Conservation (phyloP, 257 asterid genomes). For the Fraxinus excelsior region DNA sequence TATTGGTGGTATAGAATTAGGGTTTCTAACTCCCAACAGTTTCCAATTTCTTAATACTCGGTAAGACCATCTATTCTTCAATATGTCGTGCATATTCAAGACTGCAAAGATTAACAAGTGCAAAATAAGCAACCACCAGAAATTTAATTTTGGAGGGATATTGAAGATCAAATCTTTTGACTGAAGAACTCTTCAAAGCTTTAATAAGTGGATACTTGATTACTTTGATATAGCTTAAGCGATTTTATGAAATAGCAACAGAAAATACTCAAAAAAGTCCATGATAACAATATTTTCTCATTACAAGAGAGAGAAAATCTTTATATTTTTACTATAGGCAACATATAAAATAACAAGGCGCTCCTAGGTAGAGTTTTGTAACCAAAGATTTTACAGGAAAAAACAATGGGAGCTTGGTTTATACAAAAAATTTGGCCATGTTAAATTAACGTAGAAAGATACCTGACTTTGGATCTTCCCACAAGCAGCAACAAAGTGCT, state of each 20-base stretch:
- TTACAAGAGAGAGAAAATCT: background rate
- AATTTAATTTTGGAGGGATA: background rate
- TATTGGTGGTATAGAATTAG: no score
- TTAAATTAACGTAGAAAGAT: background rate
- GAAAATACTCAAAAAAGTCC: background rate
- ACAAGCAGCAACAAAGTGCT: constrained; percentile 88
- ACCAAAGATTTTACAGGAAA: background rate
- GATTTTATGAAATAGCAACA: background rate
- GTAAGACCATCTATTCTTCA: background rate
- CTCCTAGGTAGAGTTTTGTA: background rate
- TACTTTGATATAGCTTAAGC: background rate
- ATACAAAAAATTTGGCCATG: background rate
- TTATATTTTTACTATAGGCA: background rate
- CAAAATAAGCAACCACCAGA: background rate
- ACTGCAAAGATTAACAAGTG: background rate
- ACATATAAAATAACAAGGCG: background rate
- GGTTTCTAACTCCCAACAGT: background rate
- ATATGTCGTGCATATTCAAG: background rate
- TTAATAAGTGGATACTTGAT: background rate
- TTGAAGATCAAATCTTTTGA: background rate
- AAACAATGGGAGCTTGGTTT: background rate
- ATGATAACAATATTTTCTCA: background rate
- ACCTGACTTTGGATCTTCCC: constrained; percentile 98
- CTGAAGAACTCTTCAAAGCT: background rate
- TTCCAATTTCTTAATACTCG: background rate